These are phyloP conservation scores for Fusarium sp. DNA, from an alignment of 2,329 filamentous ascomycete species.

Conservation along the genomic window DNA sequence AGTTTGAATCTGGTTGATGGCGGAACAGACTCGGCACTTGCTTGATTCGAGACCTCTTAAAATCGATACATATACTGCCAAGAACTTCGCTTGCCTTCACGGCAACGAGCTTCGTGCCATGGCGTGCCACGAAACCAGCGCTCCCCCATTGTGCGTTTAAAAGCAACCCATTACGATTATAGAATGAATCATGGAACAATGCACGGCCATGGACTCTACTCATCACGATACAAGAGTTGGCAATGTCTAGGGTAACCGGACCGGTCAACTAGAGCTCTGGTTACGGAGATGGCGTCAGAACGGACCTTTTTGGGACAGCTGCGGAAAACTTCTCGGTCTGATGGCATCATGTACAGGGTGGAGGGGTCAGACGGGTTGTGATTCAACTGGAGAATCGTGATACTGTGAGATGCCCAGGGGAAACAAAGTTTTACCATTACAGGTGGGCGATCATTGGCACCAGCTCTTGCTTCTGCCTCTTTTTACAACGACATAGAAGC, in stretches of 20 bases:
- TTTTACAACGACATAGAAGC: neutral
- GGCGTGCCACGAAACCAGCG: neutral
- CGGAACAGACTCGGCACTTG: neutral
- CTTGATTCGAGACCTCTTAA: neutral
- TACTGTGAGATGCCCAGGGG: conserved; percentile 20
- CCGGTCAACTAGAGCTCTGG: conserved; percentile 25
- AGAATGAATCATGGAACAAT: neutral
- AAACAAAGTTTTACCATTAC: conserved; percentile 22
- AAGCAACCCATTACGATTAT: neutral
- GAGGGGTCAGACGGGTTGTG: conserved; percentile 22
- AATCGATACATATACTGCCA: neutral
- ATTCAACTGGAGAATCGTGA: conserved; percentile 32
- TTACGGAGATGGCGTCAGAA: conserved; percentile 39
- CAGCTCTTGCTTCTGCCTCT: neutral
- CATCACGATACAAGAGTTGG: neutral
- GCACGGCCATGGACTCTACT: neutral
- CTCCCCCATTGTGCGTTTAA: too few relatives aligned
- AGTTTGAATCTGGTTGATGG: conserved; percentile 4
- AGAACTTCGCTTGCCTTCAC: neutral
- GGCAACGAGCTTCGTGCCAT: neutral
- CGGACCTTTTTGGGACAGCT: conserved; percentile 16
- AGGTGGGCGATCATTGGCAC: conserved; percentile 1
- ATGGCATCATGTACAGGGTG: conserved; percentile 35
- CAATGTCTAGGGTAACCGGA: conserved; percentile 29
- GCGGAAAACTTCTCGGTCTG: conserved; percentile 17